These are phyloP conservation scores for Boletus bicolor DNA, from an alignment of 768 basidiomycete genomes.

Conservation along the genomic window DNA sequence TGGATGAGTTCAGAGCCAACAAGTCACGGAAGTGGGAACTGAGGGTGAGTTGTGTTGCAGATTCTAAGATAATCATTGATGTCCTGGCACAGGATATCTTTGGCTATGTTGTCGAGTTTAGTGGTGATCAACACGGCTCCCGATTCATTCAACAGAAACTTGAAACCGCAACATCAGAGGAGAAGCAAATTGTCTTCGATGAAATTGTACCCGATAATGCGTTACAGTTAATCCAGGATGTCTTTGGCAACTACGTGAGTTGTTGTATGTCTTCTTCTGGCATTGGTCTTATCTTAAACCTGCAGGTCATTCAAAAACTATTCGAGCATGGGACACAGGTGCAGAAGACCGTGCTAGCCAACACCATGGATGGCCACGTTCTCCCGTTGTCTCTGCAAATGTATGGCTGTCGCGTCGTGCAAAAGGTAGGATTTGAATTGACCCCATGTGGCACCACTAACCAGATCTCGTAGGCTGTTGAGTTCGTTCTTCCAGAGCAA, in stretches of 20 bases:
- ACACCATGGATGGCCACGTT: slow-evolving; percentile 74
- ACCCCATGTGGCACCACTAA: slow-evolving; percentile 2
- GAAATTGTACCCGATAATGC: slow-evolving; percentile 81
- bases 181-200: slow-evolving; percentile 75
- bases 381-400: slow-evolving; percentile 79
- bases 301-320: slow-evolving; percentile 87
- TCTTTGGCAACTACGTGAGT: slow-evolving; percentile 94
- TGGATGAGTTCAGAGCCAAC: slow-evolving; percentile 85
- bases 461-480: slow-evolving; percentile 61
- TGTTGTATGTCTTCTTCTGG: not conserved
- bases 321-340: slow-evolving; percentile 80
- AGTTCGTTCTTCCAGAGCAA: slow-evolving; percentile 74
- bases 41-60: slow-evolving; percentile 44
- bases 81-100: slow-evolving; percentile 65
- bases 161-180: slow-evolving; percentile 71
- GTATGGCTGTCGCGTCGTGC: slow-evolving; percentile 95
- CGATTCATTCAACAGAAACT: slow-evolving; percentile 92
- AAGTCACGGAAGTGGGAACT: slow-evolving; percentile 81
- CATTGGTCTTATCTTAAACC: slow-evolving; percentile 6
- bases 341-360: slow-evolving; percentile 70
- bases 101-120: slow-evolving; percentile 87
- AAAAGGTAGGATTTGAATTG: slow-evolving; percentile 58
- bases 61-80: slow-evolving; percentile 2
- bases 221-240: slow-evolving; percentile 79
- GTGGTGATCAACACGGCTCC: slow-evolving; percentile 95